phyloP scores from a whole-genome alignment of 306 rosid genomes.

The Lagenaria siceraria region DNA sequence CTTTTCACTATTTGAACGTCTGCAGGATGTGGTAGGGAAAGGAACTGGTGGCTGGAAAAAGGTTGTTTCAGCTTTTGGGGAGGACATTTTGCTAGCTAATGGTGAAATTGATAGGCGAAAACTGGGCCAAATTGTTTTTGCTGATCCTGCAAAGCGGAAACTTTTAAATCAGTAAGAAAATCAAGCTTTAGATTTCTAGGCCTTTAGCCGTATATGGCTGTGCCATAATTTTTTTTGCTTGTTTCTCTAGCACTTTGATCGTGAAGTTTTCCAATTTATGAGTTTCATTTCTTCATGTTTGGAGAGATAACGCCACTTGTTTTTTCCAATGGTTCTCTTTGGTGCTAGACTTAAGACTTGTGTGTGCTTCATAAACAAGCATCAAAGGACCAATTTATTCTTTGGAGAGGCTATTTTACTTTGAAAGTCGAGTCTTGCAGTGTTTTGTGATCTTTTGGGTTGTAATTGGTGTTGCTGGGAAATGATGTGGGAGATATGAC shows the following conservation, averaged over 20 bases:
- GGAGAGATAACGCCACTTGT: neutral
- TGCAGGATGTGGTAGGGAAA: conserved; percentile 57
- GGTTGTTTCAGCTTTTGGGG: conserved; percentile 62
- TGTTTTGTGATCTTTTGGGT: neutral
- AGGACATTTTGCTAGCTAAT: conserved; percentile 45
- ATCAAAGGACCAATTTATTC: neutral
- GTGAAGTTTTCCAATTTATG: neutral
- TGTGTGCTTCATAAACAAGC: neutral
- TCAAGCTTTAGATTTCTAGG: neutral
- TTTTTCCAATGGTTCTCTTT: neutral
- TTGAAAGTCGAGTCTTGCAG: neutral
- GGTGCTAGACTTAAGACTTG: neutral
- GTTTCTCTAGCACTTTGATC: neutral
- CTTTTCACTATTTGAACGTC: neutral
- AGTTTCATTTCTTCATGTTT: neutral
- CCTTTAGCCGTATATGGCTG: neutral
- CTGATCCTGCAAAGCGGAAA: conserved; percentile 63
- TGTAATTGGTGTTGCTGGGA: neutral
- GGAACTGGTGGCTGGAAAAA: conserved; percentile 68
- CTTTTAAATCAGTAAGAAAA: conserved; percentile 50
- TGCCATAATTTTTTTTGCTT: neutral
- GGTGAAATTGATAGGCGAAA: conserved; percentile 64
- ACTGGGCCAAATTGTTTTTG: conserved; percentile 80
- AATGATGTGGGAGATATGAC: neutral
- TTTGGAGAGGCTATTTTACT: neutral